phyloP scores from a whole-genome alignment of 495 filamentous ascomycete genomes.

The Aspergillus conjunctus region DNA sequence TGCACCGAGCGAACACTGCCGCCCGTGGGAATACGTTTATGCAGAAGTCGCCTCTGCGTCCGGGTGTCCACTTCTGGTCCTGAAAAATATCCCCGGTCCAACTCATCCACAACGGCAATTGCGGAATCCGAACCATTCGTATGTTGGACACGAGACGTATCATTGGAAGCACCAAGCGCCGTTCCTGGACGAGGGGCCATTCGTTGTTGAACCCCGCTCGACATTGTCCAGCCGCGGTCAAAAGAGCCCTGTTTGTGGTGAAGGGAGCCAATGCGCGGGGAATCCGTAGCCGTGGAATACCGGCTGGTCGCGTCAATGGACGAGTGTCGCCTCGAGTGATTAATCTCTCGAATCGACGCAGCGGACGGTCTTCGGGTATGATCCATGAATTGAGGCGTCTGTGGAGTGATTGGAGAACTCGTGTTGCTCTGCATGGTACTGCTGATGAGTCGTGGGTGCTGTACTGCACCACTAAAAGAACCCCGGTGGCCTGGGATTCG shows the following conservation, averaged over 20 bases:
- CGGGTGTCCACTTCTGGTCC: slow-evolving; percentile 80
- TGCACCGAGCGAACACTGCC: slow-evolving; percentile 59
- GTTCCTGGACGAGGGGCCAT: slow-evolving; percentile 41
- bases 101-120: slow-evolving; percentile 50
- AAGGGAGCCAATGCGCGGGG: slow-evolving; percentile 21
- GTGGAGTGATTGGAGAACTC: slow-evolving; percentile 38
- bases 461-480: slow-evolving; percentile 30
- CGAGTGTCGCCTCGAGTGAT: slow-evolving; percentile 85
- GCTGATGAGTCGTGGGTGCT: slow-evolving; percentile 41
- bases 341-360: slow-evolving; percentile 79
- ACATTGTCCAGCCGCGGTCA: slow-evolving; percentile 87
- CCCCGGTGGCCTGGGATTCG: slow-evolving; percentile 57
- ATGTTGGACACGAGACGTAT: slow-evolving; percentile 22
- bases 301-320: slow-evolving; percentile 67
- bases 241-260: slow-evolving; percentile 88
- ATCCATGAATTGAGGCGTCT: slow-evolving; percentile 49
- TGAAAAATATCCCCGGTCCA: slow-evolving; percentile 94
- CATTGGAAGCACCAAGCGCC: slow-evolving; percentile 33
- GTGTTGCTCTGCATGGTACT: slow-evolving; percentile 30
- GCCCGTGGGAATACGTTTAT: slow-evolving; percentile 68
- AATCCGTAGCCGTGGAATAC: slow-evolving; percentile 34
- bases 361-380: slow-evolving; percentile 69
- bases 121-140: slow-evolving; percentile 32
- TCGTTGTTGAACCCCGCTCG: slow-evolving; percentile 41
- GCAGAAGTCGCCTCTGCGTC: slow-evolving; percentile 69